phyloP scores from a whole-genome alignment of 768 basidiomycete species.

The Tubosaeta sp. region DNA sequence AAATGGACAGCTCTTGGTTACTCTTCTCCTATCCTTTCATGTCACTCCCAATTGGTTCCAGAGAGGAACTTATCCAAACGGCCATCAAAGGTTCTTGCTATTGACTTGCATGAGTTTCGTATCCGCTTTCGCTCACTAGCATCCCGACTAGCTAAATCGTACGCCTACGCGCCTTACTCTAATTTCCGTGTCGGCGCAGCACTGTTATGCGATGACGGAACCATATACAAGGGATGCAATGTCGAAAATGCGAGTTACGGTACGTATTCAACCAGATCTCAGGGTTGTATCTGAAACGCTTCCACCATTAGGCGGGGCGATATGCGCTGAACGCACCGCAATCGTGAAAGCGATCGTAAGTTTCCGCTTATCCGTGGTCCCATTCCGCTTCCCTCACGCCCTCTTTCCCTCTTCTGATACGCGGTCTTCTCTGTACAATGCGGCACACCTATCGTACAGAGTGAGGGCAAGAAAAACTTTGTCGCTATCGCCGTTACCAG shows the following conservation, averaged over 20 bases:
- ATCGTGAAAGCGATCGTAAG: slow-evolving; percentile 91
- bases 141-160: slow-evolving; percentile 50
- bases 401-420: not conserved
- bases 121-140: not conserved
- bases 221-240: slow-evolving; percentile 81
- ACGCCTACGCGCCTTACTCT: slow-evolving; percentile 81
- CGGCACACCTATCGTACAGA: slow-evolving; percentile 52
- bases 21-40: not conserved
- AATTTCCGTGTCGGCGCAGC: slow-evolving; percentile 93
- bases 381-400: not conserved
- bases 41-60: slow-evolving; percentile 38
- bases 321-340: slow-evolving; percentile 94
- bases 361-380: not conserved
- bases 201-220: slow-evolving; percentile 62
- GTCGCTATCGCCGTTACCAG: slow-evolving; percentile 74
- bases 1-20: not conserved
- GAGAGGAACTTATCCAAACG: slow-evolving; percentile 49
- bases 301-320: slow-evolving; percentile 57
- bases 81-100: slow-evolving; percentile 30
- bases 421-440: not conserved
- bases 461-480: slow-evolving; percentile 71
- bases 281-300: not conserved
- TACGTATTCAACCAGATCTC: slow-evolving; percentile 28
- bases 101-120: not conserved
- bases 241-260: slow-evolving; percentile 94